phyloP scores from a whole-genome alignment of 2,329 filamentous ascomycete species.

The Sarocladiaceae sp. region DNA sequence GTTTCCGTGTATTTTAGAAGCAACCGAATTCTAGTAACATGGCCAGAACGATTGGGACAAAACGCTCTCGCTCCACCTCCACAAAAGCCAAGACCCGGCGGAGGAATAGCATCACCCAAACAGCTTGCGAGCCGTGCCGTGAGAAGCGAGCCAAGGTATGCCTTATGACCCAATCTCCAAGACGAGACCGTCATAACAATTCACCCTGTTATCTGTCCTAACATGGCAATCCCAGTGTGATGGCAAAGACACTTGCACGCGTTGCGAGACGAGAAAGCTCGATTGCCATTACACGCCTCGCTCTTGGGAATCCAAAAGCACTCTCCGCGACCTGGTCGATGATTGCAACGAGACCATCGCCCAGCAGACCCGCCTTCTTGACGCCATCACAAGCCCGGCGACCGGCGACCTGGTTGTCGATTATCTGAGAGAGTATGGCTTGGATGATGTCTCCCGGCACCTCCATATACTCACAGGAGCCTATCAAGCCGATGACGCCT shows the following conservation, averaged over 20 bases:
- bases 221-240: not conserved
- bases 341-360: not conserved
- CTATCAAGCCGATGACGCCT: not conserved
- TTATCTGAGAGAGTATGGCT: not conserved
- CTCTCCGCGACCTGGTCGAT: not conserved
- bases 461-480: not conserved
- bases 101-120: not conserved
- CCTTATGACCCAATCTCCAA: not conserved
- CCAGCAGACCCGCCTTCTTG: not conserved
- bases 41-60: not conserved
- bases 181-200: not conserved
- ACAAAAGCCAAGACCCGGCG: too few species aligned
- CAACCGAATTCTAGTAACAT: too few species aligned
- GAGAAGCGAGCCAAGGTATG: constrained; percentile 5
- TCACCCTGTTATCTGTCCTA: not conserved
- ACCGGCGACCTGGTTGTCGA: not conserved
- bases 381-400: not conserved
- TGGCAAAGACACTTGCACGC: not conserved
- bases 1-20: too few species aligned
- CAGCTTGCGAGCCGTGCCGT: not conserved
- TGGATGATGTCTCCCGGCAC: not conserved
- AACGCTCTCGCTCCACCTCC: not conserved
- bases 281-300: not conserved
- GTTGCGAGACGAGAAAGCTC: not conserved
- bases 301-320: not conserved